A percentile compares a stretch with the other conserved stretches of the same genome.
phyloP scores from a whole-genome alignment of 805 yeast species.

The Cyberlindnera lachancei region DNA sequence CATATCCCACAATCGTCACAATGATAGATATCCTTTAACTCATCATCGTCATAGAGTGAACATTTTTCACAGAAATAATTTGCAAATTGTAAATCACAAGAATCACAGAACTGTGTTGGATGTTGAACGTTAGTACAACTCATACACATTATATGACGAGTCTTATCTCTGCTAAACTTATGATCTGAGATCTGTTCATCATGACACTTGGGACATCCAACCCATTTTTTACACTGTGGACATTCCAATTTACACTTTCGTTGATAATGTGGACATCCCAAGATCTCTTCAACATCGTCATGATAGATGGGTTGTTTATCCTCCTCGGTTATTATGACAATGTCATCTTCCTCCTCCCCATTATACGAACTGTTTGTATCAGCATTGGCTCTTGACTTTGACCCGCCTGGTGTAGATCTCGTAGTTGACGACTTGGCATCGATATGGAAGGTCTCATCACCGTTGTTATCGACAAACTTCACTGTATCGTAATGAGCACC shows the following conservation, averaged over 20 bases:
- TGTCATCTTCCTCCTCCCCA: conserved; percentile 12
- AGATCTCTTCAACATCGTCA: conserved; percentile 32
- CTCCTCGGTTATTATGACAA: conserved; percentile 33
- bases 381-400: conserved; percentile 7
- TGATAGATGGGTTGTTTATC: conserved; percentile 45
- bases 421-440: conserved; percentile 6
- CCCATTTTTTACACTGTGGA: conserved; percentile 67
- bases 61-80: conserved; percentile 73
- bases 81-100: conserved; percentile 64
- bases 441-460: conserved; percentile 21
- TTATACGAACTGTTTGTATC: conserved; percentile 15
- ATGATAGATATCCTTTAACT: conserved; percentile 75
- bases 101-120: conserved; percentile 60
- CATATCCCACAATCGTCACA: conserved; percentile 93
- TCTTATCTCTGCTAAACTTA: conserved; percentile 49
- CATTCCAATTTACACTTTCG: conserved; percentile 82
- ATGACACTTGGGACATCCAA: conserved; percentile 79
- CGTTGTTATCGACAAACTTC: conserved; percentile 24
- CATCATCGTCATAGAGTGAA: conserved; percentile 77
- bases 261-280: conserved; percentile 82
- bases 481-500: conserved; percentile 51
- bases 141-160: conserved; percentile 75
- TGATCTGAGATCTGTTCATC: conserved; percentile 50
- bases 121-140: conserved; percentile 66
- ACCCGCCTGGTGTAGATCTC: conserved; percentile 1